Percentiles rank a stretch among this genome's conserved stretches.
Conservation (phyloP, 306 rosid genomes). For the Trifolium dubium region DNA sequence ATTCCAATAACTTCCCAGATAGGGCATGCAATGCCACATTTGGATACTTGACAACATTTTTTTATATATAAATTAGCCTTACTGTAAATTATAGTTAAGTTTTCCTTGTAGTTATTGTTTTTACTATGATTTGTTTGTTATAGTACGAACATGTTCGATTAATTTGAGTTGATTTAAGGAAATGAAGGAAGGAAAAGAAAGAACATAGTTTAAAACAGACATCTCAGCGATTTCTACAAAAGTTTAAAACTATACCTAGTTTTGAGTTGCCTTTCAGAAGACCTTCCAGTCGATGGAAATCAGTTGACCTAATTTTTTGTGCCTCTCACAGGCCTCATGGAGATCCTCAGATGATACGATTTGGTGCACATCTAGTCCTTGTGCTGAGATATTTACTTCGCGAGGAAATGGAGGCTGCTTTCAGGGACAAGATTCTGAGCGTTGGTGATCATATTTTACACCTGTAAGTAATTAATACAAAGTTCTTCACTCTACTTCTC, state of each 20-base stretch:
- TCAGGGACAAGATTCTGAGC: constrained; percentile 77
- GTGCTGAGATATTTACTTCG: constrained; percentile 84
- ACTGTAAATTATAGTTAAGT: background rate
- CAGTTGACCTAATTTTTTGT: constrained; percentile 38
- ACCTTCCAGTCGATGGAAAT: constrained; percentile 37
- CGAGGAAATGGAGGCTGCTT: constrained; percentile 76
- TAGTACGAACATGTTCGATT: constrained; percentile 10
- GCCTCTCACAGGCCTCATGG: constrained; percentile 74
- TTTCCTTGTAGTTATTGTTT: background rate
- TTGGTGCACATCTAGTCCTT: constrained; percentile 97
- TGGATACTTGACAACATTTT: constrained; percentile 5
- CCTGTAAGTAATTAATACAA: constrained; percentile 71
- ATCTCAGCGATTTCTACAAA: constrained; percentile 8
- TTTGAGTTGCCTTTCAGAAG: constrained; percentile 13
- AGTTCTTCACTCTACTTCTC: background rate
- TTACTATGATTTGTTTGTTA: background rate
- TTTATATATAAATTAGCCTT: background rate
- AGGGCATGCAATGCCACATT: constrained; percentile 29
- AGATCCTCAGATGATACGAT: constrained; percentile 97
- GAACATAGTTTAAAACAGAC: background rate
- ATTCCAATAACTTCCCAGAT: constrained; percentile 20
- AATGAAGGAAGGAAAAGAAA: no score
- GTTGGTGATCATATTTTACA: constrained; percentile 94
- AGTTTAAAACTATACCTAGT: constrained; percentile 4
- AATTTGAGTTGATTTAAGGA: constrained; percentile 4